Evolutionary conservation across 768 basidiomycete genomes (phyloP).

Genomic region (Dacryopinax primogenitus): DNA sequence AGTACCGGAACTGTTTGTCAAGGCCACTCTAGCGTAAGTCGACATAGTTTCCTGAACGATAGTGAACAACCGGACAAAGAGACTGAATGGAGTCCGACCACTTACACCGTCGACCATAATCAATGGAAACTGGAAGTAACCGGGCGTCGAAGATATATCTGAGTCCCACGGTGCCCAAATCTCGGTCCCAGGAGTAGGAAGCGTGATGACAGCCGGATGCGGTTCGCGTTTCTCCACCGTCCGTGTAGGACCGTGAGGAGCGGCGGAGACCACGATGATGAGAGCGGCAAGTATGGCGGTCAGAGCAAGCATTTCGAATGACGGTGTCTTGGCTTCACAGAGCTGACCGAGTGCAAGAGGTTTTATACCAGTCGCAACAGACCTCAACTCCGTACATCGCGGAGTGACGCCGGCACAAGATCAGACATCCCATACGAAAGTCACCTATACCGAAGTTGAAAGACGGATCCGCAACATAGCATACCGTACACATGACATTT

Average conservation of each 20-base stretch:
- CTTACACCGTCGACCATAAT: not conserved
- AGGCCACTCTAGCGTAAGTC: not conserved
- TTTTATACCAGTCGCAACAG: not conserved
- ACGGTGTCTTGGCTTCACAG: not conserved
- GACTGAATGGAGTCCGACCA: not conserved
- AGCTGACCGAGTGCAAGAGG: not conserved
- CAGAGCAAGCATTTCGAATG: not conserved
- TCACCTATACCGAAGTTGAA: not conserved
- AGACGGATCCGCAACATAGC: too few relatives aligned
- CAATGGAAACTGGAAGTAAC: not conserved
- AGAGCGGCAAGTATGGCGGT: not conserved
- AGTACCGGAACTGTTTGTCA: not conserved
- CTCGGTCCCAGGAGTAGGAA: not conserved
- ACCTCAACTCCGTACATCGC: too few relatives aligned
- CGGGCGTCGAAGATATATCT: not conserved
- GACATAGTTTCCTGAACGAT: not conserved
- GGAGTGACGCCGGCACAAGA: too few relatives aligned
- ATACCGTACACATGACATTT: too few relatives aligned
- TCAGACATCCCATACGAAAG: not conserved
- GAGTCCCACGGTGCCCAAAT: not conserved
- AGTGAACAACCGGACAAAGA: too few relatives aligned
- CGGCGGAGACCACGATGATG: not conserved
- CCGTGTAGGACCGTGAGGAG: not conserved
- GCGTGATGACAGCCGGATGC: not conserved
- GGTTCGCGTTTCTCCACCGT: not conserved